phyloP scores from a whole-genome alignment of 2,329 filamentous ascomycete species.

The Colletotrichum cuscutae region DNA sequence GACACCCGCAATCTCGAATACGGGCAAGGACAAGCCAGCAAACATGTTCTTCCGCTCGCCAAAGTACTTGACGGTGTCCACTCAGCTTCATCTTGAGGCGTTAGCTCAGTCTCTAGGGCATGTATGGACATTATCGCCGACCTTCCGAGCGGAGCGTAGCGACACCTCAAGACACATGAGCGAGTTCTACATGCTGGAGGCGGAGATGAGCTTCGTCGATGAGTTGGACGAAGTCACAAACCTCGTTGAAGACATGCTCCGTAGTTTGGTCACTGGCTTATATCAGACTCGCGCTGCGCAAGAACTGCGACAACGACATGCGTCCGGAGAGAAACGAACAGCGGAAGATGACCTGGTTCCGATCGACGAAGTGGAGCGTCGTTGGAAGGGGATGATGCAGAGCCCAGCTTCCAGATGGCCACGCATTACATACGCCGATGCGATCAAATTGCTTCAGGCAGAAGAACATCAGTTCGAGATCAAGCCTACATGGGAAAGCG shows the following conservation, averaged over 20 bases:
- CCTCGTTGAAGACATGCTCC: slow-evolving; percentile 82
- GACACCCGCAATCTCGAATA: slow-evolving; percentile 40
- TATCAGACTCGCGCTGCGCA: slow-evolving; percentile 52
- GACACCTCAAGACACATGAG: slow-evolving; percentile 94
- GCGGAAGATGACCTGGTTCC: slow-evolving; percentile 52
- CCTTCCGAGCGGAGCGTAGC: slow-evolving; percentile 92
- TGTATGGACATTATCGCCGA: slow-evolving; percentile 94
- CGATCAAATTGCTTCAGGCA: slow-evolving; percentile 74
- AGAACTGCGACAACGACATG: slow-evolving; percentile 50
- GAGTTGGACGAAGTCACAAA: slow-evolving; percentile 78
- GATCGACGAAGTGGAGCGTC: slow-evolving; percentile 64
- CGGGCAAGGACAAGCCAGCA: slow-evolving; percentile 47
- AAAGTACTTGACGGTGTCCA: slow-evolving; percentile 97
- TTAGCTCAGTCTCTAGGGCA: slow-evolving; percentile 87
- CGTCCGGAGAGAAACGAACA: slow-evolving; percentile 34
- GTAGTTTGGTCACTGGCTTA: slow-evolving; percentile 56
- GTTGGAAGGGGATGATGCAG: slow-evolving; percentile 77
- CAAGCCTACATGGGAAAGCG: slow-evolving; percentile 75
- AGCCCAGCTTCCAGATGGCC: slow-evolving; percentile 69
- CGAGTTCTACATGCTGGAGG: slow-evolving; percentile 99
- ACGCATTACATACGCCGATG: slow-evolving; percentile 83
- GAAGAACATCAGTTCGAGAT: slow-evolving; percentile 73
- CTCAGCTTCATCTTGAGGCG: slow-evolving; percentile 93
- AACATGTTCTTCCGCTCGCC: slow-evolving; percentile 81
- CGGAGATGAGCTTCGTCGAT: slow-evolving; percentile 83